Evolutionary conservation across 1,139 yeast species (phyloP).

Genomic region (Suhomyces maxii): DNA sequence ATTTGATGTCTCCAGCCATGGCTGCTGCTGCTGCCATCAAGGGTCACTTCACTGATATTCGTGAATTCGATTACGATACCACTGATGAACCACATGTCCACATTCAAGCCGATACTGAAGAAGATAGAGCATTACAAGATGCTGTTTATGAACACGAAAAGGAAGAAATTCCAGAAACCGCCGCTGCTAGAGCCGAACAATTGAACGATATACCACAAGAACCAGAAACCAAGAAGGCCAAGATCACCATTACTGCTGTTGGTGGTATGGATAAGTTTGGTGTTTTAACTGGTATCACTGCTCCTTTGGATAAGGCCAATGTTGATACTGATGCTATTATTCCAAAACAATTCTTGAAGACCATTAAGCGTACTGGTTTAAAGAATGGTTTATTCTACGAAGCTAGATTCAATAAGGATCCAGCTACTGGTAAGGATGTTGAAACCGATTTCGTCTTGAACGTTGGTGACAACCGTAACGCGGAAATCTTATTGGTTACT

Average conservation of each 20-base stretch:
- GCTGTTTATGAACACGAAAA: conserved; percentile 73
- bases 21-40: conserved; percentile 97
- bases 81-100: conserved; percentile 62
- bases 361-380: conserved; percentile 95
- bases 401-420: conserved; percentile 70
- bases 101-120: conserved; percentile 53
- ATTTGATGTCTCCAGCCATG: conserved; percentile 98
- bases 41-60: conserved; percentile 88
- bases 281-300: conserved; percentile 80
- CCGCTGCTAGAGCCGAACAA: conserved; percentile 46
- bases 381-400: conserved; percentile 87
- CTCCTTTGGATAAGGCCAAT: conserved; percentile 91
- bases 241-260: conserved; percentile 23
- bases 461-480: conserved; percentile 73
- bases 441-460: conserved; percentile 88
- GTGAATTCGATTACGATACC: conserved; percentile 68
- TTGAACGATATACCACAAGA: conserved; percentile 58
- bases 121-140: conserved; percentile 60
- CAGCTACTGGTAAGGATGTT: conserved; percentile 66
- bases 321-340: conserved; percentile 98
- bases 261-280: conserved; percentile 74
- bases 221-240: conserved; percentile 32
- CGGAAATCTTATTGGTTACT: conserved; percentile 83
- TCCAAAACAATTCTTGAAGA: conserved; percentile 96
- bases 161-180: conserved; percentile 46